Conservation (phyloP, 2,329 filamentous ascomycete genomes). For the Cladosporium sp. region DNA sequence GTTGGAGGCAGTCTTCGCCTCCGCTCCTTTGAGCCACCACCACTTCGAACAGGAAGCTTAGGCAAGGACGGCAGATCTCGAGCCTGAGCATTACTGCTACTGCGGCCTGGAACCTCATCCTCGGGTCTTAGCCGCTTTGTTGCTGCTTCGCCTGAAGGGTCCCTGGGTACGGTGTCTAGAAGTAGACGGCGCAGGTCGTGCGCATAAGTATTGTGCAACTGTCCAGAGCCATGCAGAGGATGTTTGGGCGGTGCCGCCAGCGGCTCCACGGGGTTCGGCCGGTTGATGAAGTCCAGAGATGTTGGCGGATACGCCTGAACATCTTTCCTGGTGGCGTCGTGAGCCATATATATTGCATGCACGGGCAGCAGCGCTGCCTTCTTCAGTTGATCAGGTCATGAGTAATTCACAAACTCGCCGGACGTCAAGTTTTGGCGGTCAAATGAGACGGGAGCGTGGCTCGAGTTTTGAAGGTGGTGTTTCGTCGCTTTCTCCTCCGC, state of each 20-base stretch:
- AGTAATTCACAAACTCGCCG: not conserved
- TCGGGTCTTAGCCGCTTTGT: constrained; percentile 22
- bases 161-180: constrained; percentile 32
- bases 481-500: not conserved
- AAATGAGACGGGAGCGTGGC: not conserved
- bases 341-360: not conserved
- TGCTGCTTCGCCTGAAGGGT: constrained; percentile 27
- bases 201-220: constrained; percentile 23
- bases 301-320: constrained; percentile 20
- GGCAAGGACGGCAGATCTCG: constrained; percentile 27
- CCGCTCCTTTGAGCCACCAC: constrained; percentile 28
- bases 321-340: not conserved
- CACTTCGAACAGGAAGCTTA: constrained; percentile 29
- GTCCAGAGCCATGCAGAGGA: constrained; percentile 29
- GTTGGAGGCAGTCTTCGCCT: constrained; percentile 44
- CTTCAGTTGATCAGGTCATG: not conserved
- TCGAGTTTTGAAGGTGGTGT: constrained; percentile 1
- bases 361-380: constrained; percentile 7
- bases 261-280: constrained; percentile 35
- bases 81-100: constrained; percentile 14
- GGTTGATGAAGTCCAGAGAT: constrained; percentile 19
- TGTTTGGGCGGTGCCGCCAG: constrained; percentile 28
- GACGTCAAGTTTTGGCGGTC: not conserved
- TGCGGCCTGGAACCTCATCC: constrained; percentile 12
- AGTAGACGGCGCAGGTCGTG: constrained; percentile 26